Evolutionary conservation across 2,329 filamentous ascomycete genomes (phyloP).

Genomic region (Onygena corvina): DNA sequence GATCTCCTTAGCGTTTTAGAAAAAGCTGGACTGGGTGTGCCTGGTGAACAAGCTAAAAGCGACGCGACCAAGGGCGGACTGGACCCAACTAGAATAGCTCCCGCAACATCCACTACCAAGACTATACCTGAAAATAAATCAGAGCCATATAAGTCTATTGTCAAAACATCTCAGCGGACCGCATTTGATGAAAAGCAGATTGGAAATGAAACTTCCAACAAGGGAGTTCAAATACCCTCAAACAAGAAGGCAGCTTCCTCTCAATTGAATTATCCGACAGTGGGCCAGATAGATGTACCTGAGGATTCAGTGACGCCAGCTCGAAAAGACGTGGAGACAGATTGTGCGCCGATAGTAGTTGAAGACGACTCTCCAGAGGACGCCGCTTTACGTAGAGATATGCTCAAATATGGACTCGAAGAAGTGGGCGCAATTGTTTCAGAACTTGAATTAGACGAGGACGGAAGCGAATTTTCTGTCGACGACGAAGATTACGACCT

Average conservation of each 20-base stretch:
- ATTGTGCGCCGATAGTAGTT: slow-evolving; percentile 46
- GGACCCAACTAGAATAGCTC: background rate
- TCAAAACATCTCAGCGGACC: no score
- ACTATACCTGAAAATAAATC: background rate
- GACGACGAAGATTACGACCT: slow-evolving; percentile 46
- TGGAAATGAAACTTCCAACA: background rate
- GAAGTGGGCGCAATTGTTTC: slow-evolving; percentile 89
- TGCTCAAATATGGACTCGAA: slow-evolving; percentile 78
- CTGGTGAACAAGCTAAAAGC: slow-evolving; percentile 13
- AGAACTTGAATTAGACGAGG: slow-evolving; percentile 72
- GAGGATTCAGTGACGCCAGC: background rate
- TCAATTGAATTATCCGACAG: background rate
- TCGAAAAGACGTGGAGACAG: slow-evolving; percentile 7
- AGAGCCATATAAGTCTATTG: background rate
- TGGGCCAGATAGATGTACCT: background rate
- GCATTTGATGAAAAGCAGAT: background rate
- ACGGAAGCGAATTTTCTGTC: slow-evolving; percentile 37
- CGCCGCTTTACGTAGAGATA: slow-evolving; percentile 65
- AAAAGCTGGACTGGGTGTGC: slow-evolving; percentile 57
- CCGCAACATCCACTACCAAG: background rate
- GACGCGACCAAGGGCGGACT: slow-evolving; percentile 8
- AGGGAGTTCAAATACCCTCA: background rate
- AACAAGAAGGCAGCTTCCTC: background rate
- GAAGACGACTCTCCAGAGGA: slow-evolving; percentile 65
- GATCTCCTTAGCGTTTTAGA: slow-evolving; percentile 60